Conservation (phyloP, 371 early-diverging fungal species). For the Aphelidium insulamus region DNA sequence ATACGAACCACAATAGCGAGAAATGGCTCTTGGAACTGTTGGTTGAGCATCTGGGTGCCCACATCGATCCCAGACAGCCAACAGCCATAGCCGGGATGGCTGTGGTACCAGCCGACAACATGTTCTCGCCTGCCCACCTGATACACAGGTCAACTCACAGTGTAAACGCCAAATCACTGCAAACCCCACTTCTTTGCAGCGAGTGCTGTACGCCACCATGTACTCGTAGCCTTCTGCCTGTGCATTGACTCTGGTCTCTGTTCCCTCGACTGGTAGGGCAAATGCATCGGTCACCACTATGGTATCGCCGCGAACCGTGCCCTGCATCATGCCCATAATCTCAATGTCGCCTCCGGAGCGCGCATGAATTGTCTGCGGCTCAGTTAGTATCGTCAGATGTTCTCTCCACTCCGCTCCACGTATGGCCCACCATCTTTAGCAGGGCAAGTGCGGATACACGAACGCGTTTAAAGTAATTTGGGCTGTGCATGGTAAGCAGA, state of each 20-base stretch:
- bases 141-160: background rate
- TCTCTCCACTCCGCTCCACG: background rate
- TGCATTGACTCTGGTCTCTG: constrained; percentile 96
- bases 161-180: background rate
- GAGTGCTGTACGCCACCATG: constrained; percentile 78
- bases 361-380: constrained; percentile 67
- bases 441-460: constrained; percentile 84
- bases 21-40: constrained; percentile 84
- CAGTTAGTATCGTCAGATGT: background rate
- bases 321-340: constrained; percentile 95
- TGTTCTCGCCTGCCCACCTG: constrained; percentile 83
- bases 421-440: constrained; percentile 69
- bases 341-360: constrained; percentile 87
- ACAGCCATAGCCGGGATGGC: constrained; percentile 95
- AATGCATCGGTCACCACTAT: constrained; percentile 91
- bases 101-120: constrained; percentile 94
- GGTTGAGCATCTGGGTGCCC: constrained; percentile 81
- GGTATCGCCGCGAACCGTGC: constrained; percentile 63
- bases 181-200: constrained; percentile 40
- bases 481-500: constrained; percentile 17
- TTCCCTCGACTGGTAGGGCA: constrained; percentile 93
- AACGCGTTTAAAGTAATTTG: constrained; percentile 68
- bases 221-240: constrained; percentile 84
- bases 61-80: constrained; percentile 98
- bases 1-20: constrained; percentile 70